Evolutionary conservation across 352 stramenopile genomes (phyloP).

Genomic region (Globisporangium ultimum): DNA sequence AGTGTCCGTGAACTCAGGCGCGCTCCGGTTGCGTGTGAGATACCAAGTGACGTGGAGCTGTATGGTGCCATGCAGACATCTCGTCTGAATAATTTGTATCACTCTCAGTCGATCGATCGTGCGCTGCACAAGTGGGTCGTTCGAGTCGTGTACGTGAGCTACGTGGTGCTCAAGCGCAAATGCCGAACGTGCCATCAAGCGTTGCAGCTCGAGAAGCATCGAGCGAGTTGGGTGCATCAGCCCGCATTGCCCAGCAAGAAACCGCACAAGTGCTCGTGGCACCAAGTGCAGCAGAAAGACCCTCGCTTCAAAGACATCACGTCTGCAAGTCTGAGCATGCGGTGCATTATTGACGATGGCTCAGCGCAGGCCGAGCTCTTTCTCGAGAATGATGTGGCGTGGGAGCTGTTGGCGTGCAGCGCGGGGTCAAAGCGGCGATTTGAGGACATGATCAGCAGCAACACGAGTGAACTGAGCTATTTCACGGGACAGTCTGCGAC

Average conservation of each 20-base stretch:
- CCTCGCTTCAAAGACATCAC: slow-evolving; percentile 33
- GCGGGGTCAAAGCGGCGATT: slow-evolving; percentile 37
- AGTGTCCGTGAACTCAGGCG: slow-evolving; percentile 11
- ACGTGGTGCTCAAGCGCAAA: slow-evolving; percentile 69
- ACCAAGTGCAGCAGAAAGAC: slow-evolving; percentile 30
- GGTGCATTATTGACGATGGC: slow-evolving; percentile 75
- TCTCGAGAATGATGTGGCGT: slow-evolving; percentile 61
- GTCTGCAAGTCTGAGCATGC: slow-evolving; percentile 39
- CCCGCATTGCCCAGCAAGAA: slow-evolving; percentile 4
- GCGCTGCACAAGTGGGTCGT: slow-evolving; percentile 57
- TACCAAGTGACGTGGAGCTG: slow-evolving; percentile 24
- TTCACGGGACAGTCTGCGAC: slow-evolving; percentile 33
- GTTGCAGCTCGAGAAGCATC: slow-evolving; percentile 39
- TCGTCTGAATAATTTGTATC: slow-evolving; percentile 48
- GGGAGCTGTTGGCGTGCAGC: slow-evolving; percentile 62
- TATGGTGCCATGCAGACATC: slow-evolving; percentile 35
- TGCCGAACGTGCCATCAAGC: slow-evolving; percentile 52
- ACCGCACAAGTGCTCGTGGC: slow-evolving; percentile 20
- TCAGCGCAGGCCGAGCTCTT: slow-evolving; percentile 76
- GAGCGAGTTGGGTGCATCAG: slow-evolving; percentile 39
- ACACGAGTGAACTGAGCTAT: slow-evolving; percentile 51
- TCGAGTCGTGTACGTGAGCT: slow-evolving; percentile 69
- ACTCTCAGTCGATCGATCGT: slow-evolving; percentile 32
- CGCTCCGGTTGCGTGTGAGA: neutral
- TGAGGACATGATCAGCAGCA: slow-evolving; percentile 36